Evolutionary conservation across 495 filamentous ascomycete species (phyloP), one percentile per base, ranked within the genome.

Genomic region (Penicillium antarcticum): DNA sequence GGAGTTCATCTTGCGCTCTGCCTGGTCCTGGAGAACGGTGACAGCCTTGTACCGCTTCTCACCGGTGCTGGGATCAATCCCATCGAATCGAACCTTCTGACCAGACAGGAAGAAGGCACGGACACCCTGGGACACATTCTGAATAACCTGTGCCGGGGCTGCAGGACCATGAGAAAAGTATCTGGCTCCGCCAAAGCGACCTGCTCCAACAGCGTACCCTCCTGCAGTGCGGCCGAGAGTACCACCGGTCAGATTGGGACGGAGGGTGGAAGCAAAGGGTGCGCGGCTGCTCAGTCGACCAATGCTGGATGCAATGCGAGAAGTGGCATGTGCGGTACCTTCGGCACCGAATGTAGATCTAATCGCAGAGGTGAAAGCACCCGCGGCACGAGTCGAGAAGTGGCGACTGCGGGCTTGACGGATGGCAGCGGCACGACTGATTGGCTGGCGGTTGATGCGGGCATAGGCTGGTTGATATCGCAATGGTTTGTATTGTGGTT

Each of bases 171-270:
- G 92, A 1, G 88, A 92, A 75, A 97, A 98, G 70, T 88, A 91
- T 41, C 94, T 80, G 13, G 84, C 85, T 31, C 89, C 85, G 26
- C 87, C 86, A 33, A 83, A 67, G 14, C 87, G 79, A 16, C 86
- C 87, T 42, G 80, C 79, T 17, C 88, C 86, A 14, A 89, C 65
- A 23, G 80, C 76, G 71, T 97, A 97, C 2, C 94, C 94, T 48
- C 92, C 89, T 13, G 91, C 87, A 12, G 90, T 88, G 23, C 94
- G 83, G 32, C 87, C 82, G 31, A 98, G 72, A 5, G 88, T 85
- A 33, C 94, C 94, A 19, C 92, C 94, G 1, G 91, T 95, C 38
- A 98, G 74, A 57, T 95, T 97, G 4, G 94, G 94, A 7, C 94
- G 87, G 5, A 97, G 84, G 19, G 92, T 87, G 1, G 85, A 92